Conservation (phyloP, 345 rosid species). For the Jatropha curcas region DNA sequence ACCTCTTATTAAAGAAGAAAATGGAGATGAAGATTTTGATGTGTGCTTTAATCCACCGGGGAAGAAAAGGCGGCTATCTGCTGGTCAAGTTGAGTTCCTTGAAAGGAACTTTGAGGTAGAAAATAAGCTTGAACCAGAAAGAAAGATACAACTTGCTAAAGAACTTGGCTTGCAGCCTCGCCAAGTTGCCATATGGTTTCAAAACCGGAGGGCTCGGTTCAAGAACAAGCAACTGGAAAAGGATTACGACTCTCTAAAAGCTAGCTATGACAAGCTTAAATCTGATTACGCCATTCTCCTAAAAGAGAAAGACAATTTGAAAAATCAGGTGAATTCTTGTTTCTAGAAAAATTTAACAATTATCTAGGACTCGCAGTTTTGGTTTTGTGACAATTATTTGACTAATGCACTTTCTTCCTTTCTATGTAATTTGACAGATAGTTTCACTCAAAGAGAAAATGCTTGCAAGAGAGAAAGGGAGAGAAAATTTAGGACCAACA, state of each 20-base stretch:
- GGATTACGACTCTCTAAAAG: constrained; percentile 53
- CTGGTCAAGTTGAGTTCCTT: constrained; percentile 58
- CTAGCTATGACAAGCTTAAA: constrained; percentile 55
- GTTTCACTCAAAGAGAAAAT: constrained; percentile 48
- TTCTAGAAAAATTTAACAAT: neutral
- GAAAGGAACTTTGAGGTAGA: constrained; percentile 68
- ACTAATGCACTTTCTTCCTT: neutral
- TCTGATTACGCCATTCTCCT: constrained; percentile 51
- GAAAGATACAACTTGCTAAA: constrained; percentile 63
- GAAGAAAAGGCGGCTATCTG: constrained; percentile 66
- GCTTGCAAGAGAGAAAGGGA: constrained; percentile 23
- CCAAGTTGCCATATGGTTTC: constrained; percentile 86
- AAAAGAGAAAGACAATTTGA: constrained; percentile 48
- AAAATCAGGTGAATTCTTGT: constrained; percentile 48
- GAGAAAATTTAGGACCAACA: constrained; percentile 19
- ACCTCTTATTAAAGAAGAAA: constrained; percentile 40
- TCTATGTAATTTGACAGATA: constrained; percentile 42
- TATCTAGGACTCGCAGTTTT: neutral
- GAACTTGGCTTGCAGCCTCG: constrained; percentile 76
- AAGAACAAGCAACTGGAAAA: constrained; percentile 69
- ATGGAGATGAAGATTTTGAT: constrained; percentile 38
- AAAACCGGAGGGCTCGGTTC: constrained; percentile 71
- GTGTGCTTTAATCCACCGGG: constrained; percentile 25
- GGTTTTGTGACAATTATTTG: neutral
- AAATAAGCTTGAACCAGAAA: constrained; percentile 75